Evolutionary conservation across 2,329 filamentous ascomycete species (phyloP).

Genomic region (Fusarium lateritium): DNA sequence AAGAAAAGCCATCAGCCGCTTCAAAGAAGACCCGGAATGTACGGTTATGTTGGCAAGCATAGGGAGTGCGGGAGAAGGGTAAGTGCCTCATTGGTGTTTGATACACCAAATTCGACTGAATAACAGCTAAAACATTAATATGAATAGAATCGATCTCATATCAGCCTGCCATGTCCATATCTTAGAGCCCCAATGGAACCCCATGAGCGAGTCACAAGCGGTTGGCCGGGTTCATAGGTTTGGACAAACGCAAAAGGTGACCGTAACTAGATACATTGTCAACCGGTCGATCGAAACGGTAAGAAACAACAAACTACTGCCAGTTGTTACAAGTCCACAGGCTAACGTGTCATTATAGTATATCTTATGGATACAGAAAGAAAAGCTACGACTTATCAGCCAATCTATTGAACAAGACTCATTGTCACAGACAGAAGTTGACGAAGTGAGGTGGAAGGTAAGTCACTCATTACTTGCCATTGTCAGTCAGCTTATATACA

Average conservation of each 20-base stretch:
- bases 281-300: slow-evolving; percentile 47
- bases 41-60: slow-evolving; percentile 10
- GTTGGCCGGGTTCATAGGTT: slow-evolving; percentile 53
- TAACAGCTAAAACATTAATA: too few relatives aligned
- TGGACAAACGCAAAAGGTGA: slow-evolving; percentile 50
- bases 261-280: slow-evolving; percentile 42
- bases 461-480: background rate
- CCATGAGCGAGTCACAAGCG: slow-evolving; percentile 54
- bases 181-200: slow-evolving; percentile 55
- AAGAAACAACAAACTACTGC: background rate
- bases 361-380: background rate
- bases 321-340: too few relatives aligned
- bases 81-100: too few relatives aligned
- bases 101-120: too few relatives aligned
- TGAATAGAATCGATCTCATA: slow-evolving; percentile 44
- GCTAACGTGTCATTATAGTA: background rate
- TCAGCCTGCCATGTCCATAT: slow-evolving; percentile 51
- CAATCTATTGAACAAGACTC: background rate
- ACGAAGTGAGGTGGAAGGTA: background rate
- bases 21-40: background rate
- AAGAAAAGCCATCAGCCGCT: background rate
- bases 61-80: slow-evolving; percentile 12
- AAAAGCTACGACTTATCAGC: background rate
- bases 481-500: background rate
- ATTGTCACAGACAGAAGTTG: background rate